A percentile compares a stretch with the other conserved stretches of the same genome.
Conservation (phyloP, 2,329 filamentous ascomycete genomes). For the Aureobasidium sp. region DNA sequence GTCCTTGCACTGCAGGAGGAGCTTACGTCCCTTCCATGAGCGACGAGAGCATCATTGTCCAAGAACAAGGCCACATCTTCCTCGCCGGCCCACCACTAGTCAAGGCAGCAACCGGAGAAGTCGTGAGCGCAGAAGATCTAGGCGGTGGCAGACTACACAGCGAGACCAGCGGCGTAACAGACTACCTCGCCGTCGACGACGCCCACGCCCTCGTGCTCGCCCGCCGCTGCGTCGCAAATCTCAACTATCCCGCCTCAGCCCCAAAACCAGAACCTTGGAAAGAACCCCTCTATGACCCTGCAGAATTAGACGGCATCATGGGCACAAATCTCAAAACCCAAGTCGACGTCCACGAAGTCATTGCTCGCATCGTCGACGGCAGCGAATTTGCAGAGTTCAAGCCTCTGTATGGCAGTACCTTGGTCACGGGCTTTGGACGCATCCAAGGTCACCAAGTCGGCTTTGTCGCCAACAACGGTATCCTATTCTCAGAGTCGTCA, state of each 20-base stretch:
- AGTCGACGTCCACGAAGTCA: constrained; percentile 81
- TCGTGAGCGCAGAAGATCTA: constrained; percentile 82
- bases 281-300: constrained; percentile 72
- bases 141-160: constrained; percentile 87
- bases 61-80: constrained; percentile 95
- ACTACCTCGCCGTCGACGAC: constrained; percentile 91
- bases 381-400: constrained; percentile 93
- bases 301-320: constrained; percentile 81
- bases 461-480: constrained; percentile 93
- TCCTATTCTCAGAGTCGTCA: constrained; percentile 81
- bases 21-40: constrained; percentile 97
- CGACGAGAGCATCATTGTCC: constrained; percentile 94
- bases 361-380: constrained; percentile 86
- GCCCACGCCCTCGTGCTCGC: constrained; percentile 85
- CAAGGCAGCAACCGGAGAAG: constrained; percentile 91
- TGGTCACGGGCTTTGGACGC: constrained; percentile 84
- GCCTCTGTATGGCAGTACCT: constrained; percentile 75
- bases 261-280: constrained; percentile 43
- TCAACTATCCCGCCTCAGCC: constrained; percentile 67
- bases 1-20: constrained; percentile 89
- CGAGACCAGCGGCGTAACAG: constrained; percentile 84
- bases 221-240: constrained; percentile 73
- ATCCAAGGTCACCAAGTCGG: constrained; percentile 89
- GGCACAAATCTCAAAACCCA: constrained; percentile 83
- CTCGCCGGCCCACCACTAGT: constrained; percentile 89